Conservation (phyloP, 164 flowering plant genomes). For the Echeveria elegans region DNA sequence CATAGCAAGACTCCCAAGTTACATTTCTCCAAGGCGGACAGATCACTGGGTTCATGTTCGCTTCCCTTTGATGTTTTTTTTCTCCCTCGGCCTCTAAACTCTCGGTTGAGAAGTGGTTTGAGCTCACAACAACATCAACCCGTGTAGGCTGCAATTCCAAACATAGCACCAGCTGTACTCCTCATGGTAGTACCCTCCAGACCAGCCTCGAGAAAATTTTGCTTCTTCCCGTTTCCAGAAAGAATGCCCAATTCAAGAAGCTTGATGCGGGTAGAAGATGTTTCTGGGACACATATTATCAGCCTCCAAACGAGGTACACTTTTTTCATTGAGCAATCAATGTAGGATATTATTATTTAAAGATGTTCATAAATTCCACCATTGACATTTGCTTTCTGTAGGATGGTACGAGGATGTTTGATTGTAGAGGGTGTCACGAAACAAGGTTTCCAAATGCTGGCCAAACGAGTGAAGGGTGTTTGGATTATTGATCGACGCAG, state of each 20-base stretch:
- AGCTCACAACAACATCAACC: conserved; percentile 37
- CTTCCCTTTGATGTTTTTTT: conserved; percentile 45
- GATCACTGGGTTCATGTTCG: conserved; percentile 45
- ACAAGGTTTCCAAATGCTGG: conserved; percentile 45
- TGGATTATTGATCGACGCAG: conserved; percentile 49
- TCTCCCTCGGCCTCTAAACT: conserved; percentile 35
- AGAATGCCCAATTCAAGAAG: conserved; percentile 32
- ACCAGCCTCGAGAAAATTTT: conserved; percentile 31
- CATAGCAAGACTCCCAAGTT: conserved; percentile 26
- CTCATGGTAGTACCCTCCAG: conserved; percentile 37
- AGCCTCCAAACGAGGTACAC: conserved; percentile 73
- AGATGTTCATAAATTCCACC: not conserved
- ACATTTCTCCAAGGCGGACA: conserved; percentile 21
- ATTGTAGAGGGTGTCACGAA: conserved; percentile 32
- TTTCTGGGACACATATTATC: conserved; percentile 38
- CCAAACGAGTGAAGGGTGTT: conserved; percentile 33
- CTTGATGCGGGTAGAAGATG: conserved; percentile 47
- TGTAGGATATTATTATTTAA: not conserved
- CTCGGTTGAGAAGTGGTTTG: conserved; percentile 62
- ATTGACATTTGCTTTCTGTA: not conserved
- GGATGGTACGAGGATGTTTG: not conserved
- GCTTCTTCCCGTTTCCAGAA: conserved; percentile 40
- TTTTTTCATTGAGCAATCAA: not conserved
- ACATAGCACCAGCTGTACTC: conserved; percentile 33
- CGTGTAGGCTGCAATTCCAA: conserved; percentile 34